A percentile compares a stretch with the other conserved stretches of the same genome.
These are phyloP conservation scores for Cercospora sesami DNA, from an alignment of 2,329 filamentous ascomycete genomes.

Conservation along the genomic window DNA sequence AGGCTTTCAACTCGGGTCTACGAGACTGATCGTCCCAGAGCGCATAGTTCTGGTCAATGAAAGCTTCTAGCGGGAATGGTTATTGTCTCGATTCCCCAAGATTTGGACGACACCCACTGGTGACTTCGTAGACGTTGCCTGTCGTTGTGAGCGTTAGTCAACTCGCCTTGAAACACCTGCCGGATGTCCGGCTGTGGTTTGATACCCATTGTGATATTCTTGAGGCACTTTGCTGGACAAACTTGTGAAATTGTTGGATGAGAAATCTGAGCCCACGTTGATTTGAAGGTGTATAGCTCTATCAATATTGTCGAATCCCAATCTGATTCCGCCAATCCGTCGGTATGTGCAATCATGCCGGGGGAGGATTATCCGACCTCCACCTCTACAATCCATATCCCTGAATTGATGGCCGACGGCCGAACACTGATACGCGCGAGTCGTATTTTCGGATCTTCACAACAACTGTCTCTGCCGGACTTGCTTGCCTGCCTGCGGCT, in stretches of 20 bases:
- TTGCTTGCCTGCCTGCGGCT: neutral
- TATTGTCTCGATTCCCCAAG: neutral
- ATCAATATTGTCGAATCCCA: neutral
- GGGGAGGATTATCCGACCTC: neutral
- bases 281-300: neutral
- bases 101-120: neutral
- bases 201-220: neutral
- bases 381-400: neutral
- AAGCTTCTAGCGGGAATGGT: neutral
- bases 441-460: neutral
- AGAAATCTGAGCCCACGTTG: neutral
- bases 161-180: neutral
- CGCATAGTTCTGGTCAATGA: conserved; percentile 1
- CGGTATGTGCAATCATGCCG: neutral
- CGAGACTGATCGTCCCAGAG: conserved; percentile 5
- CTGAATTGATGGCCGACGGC: neutral
- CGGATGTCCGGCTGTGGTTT: neutral
- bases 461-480: neutral
- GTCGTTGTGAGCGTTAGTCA: neutral
- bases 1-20: neutral
- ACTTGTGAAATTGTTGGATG: neutral
- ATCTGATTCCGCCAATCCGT: neutral
- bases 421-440: neutral
- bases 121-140: neutral
- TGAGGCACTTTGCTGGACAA: neutral